phyloP scores from a whole-genome alignment of 805 yeast genomes.

The Metschnikowia rubicola region DNA sequence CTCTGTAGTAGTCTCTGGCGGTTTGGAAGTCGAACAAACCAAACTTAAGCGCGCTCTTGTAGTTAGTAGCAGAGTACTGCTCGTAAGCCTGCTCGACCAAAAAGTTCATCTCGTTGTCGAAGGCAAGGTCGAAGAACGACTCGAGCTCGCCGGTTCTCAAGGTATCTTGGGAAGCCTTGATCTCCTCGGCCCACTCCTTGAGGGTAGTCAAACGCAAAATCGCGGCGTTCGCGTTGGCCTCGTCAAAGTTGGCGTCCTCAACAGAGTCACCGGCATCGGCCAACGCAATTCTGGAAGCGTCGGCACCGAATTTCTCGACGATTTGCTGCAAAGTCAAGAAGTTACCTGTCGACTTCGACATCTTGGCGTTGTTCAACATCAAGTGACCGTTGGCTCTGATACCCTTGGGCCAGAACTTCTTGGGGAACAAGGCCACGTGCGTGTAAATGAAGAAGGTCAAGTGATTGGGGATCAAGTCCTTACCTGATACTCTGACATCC shows the following conservation, averaged over 20 bases:
- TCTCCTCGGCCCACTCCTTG: constrained; percentile 93
- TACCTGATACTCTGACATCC: constrained; percentile 89
- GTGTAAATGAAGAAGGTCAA: constrained; percentile 92
- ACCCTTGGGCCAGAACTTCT: constrained; percentile 89
- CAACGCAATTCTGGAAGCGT: constrained; percentile 93
- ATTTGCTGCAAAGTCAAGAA: constrained; percentile 86
- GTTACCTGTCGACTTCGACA: constrained; percentile 98
- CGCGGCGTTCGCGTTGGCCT: constrained; percentile 94
- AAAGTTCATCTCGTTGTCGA: constrained; percentile 88
- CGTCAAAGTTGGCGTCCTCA: constrained; percentile 98
- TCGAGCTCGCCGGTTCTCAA: constrained; percentile 50
- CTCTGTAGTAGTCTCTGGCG: constrained; percentile 95
- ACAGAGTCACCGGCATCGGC: constrained; percentile 98
- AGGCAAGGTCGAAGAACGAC: constrained; percentile 77
- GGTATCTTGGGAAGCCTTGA: constrained; percentile 46
- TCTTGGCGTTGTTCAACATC: constrained; percentile 91
- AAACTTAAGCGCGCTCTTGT: constrained; percentile 82
- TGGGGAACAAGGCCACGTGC: constrained; percentile 90
- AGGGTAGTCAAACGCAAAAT: constrained; percentile 86
- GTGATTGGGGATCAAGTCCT: constrained; percentile 96
- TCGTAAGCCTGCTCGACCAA: constrained; percentile 71
- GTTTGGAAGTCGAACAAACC: constrained; percentile 94
- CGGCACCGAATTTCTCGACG: constrained; percentile 90
- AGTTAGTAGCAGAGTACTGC: constrained; percentile 69
- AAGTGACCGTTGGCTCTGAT: constrained; percentile 94